These are phyloP conservation scores for Corylus avellana DNA, from an alignment of 306 rosid genomes.

Conservation along the genomic window DNA sequence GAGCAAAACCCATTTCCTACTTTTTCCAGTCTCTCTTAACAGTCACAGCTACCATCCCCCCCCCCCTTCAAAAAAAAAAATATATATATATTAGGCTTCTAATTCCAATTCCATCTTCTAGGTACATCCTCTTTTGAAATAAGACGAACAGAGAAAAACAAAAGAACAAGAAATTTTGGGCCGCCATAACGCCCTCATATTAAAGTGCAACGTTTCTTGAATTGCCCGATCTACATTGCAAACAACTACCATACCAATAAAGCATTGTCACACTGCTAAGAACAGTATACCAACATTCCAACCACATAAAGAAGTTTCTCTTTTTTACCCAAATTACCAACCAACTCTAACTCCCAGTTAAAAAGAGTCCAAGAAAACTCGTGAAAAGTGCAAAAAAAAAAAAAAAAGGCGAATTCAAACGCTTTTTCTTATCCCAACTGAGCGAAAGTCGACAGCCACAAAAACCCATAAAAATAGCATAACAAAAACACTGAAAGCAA, in stretches of 20 bases:
- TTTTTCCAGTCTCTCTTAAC: neutral
- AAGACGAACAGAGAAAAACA: neutral
- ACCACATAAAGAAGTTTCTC: neutral
- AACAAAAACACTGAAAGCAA: neutral
- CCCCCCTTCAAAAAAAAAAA: neutral
- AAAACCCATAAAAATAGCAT: conserved; percentile 3
- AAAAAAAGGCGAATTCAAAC: no score
- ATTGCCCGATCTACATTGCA: neutral
- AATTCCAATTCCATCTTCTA: neutral
- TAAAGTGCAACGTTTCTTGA: neutral
- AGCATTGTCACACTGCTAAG: neutral
- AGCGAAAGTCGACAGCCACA: conserved; percentile 4
- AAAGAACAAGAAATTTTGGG: neutral
- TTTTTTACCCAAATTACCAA: neutral
- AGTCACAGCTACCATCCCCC: neutral
- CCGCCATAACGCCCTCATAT: neutral
- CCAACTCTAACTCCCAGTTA: neutral
- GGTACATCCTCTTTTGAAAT: neutral
- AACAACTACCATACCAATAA: neutral
- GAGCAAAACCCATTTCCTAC: conserved; percentile 1
- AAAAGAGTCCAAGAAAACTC: neutral
- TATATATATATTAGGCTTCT: neutral
- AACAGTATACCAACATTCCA: neutral
- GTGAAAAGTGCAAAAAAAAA: neutral
- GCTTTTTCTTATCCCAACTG: neutral